Base-by-base conservation (phyloP, 495 filamentous ascomycete genomes). In the Daldinia childiae region DNA sequence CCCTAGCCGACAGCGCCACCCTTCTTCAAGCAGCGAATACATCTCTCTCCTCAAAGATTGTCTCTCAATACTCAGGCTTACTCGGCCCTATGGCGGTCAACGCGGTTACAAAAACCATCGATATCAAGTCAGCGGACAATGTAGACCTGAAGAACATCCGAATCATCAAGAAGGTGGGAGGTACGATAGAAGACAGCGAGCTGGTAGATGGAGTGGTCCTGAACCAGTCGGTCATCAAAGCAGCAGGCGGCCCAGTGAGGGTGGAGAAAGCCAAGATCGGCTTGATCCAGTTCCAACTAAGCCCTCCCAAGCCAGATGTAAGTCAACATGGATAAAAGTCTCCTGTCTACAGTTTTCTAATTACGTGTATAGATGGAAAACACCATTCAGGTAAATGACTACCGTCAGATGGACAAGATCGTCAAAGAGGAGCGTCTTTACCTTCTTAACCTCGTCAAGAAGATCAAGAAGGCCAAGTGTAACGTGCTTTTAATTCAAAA, bases 351-450 rank as follows among this genome's bases (percentile, higher is more conserved):
- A 17, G 38, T 60, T 60, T 55, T 62, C 74, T 76, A 61, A 75
- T 32, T 30, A 27, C 27, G 15, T 26, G 59, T 68, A 62, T 68
- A 95, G 91, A 98, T 99, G 95, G 95, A 99, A 81, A 99, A 99
- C 83, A 93, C 95, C 80, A 97, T 99, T 72, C 90, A 96, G 8
- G 95, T 99, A 54, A 98, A 99, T 81, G 95, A 99, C 85, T 99
- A 99, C 87, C 87, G 95, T 66, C 95, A 99, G 81, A 99, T 99
- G 95, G 95, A 99, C 82, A 99, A 98, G 86, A 99, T 99, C 72
- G 86, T 99, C 62, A 99, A 99, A 81, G 95, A 99, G 83, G 95
- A 99, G 84, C 93, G 96, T 65, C 93, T 94, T 66, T 99, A 99
- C 81, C 87, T 99, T 65, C 89, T 99, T 50, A 97, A 98, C 83